These are phyloP conservation scores for Phytopythium mirpurense DNA, from an alignment of 352 stramenopile species.

Conservation along the genomic window DNA sequence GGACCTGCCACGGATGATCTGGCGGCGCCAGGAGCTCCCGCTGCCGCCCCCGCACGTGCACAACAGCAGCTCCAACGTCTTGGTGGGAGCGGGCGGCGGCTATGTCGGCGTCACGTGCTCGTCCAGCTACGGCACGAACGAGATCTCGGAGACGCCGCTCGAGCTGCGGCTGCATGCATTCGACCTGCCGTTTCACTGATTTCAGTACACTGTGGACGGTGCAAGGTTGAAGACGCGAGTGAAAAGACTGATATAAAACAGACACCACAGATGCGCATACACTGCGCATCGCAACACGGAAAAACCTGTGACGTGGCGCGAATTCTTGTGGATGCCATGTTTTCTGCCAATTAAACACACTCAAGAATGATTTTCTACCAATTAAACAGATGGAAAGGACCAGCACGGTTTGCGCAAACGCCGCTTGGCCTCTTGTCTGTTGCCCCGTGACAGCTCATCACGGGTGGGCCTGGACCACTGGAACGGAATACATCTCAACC, in stretches of 20 bases:
- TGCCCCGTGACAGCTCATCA: neutral
- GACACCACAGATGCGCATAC: conserved; percentile 2
- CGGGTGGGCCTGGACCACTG: neutral
- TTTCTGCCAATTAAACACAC: neutral
- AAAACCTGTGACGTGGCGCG: conserved; percentile 7
- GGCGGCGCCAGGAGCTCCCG: conserved; percentile 36
- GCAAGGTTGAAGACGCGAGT: too few relatives aligned
- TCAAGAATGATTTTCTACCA: conserved; percentile 9
- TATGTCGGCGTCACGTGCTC: conserved; percentile 21
- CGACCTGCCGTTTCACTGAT: conserved; percentile 1
- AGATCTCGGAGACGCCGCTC: too few relatives aligned
- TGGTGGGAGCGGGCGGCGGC: conserved; percentile 10
- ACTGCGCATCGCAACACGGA: neutral
- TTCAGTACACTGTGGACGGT: neutral
- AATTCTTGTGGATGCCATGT: conserved; percentile 19
- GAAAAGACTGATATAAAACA: too few relatives aligned
- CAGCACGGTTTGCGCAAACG: conserved; percentile 9
- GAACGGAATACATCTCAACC: neutral
- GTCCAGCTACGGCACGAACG: neutral
- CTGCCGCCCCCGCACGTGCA: conserved; percentile 20
- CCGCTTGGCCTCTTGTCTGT: neutral
- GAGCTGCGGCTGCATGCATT: neutral
- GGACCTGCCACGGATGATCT: conserved; percentile 63
- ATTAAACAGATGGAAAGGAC: conserved; percentile 2
- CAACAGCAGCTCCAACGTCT: conserved; percentile 23